Base-by-base conservation (phyloP, 169 alveolate species). In the Neospora caninum region DNA sequence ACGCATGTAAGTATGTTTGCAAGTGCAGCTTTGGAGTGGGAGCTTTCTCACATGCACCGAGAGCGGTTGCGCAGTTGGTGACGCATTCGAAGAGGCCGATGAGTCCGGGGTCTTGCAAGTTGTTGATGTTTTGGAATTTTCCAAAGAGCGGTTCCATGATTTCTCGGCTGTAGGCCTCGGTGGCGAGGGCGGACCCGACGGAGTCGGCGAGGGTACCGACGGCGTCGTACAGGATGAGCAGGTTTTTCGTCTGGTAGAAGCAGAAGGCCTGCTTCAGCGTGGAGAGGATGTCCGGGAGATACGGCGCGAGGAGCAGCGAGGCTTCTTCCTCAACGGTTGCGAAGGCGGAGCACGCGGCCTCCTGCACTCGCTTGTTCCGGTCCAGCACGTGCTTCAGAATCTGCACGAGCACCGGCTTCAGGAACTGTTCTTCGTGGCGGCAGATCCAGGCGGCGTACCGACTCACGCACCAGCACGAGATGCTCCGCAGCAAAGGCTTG, bases 281-380 rank as follows among this genome's bases (percentile, higher is more conserved):
- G 43, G 96, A 94, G 69, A 96, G 92, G 54, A 97, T 97, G 53
- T 93, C 96, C 41, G 97, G 97, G 38, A 97, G 89, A 89, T 95
- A 96, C 27, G 97, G 98, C 78, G 91, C 73, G 36, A 98, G 95
- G 43, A 92, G 96, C 41, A 93, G 95, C 29, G 96, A 87, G 41
- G 98, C 97, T 27, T 95, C 97, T 83, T 98, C 99, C 41, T 97
- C 98, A 73, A 98, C 94, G 43, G 98, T 95, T 31, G 99, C 98
- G 86, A 98, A 96, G 69, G 99, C 98, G 49, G 98, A 97, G 95
- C 99, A 98, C 0, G 99, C 99, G 0, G 99, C 98, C 95, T 98
- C 99, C 94, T 98, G 99, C 41, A 98, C 99, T n/a, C 99, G 93
- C 91, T 98, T 98, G 96, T 98, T 98, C 53, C 98, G 95, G 93